These are phyloP conservation scores for Pichia insulana DNA, from an alignment of 805 yeast species.

Conservation along the genomic window DNA sequence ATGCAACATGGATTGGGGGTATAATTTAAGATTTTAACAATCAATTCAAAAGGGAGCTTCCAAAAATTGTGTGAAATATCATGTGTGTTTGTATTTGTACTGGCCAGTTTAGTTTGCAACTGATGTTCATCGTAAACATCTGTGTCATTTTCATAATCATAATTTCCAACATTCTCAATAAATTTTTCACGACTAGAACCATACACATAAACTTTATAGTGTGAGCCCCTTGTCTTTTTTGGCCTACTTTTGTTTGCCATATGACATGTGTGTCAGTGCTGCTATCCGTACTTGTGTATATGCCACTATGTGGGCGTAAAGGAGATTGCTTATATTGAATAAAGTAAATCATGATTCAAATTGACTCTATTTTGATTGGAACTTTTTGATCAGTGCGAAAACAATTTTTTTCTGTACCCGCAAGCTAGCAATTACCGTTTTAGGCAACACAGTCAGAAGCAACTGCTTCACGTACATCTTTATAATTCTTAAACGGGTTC, in stretches of 20 bases:
- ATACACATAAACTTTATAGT: slow-evolving; percentile 62
- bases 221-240: slow-evolving; percentile 67
- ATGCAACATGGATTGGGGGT: slow-evolving; percentile 32
- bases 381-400: background rate
- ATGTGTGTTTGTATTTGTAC: background rate
- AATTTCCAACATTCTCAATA: slow-evolving; percentile 5
- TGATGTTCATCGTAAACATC: no score
- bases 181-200: slow-evolving; percentile 20
- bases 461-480: slow-evolving; percentile 1
- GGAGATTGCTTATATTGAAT: no score
- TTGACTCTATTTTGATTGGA: background rate
- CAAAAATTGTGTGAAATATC: slow-evolving; percentile 6
- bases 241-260: slow-evolving; percentile 90
- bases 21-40: slow-evolving; percentile 30
- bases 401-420: background rate
- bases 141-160: slow-evolving; percentile 8
- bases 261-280: no score
- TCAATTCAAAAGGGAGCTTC: slow-evolving; percentile 43
- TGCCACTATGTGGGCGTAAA: no score
- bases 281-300: no score
- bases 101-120: background rate
- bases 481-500: background rate
- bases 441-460: background rate
- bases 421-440: background rate
- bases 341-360: background rate